Percentiles rank a stretch among this genome's conserved stretches.
Evolutionary conservation across 2,329 filamentous ascomycete genomes (phyloP).

Genomic region (Rhynchosporium graminicola): DNA sequence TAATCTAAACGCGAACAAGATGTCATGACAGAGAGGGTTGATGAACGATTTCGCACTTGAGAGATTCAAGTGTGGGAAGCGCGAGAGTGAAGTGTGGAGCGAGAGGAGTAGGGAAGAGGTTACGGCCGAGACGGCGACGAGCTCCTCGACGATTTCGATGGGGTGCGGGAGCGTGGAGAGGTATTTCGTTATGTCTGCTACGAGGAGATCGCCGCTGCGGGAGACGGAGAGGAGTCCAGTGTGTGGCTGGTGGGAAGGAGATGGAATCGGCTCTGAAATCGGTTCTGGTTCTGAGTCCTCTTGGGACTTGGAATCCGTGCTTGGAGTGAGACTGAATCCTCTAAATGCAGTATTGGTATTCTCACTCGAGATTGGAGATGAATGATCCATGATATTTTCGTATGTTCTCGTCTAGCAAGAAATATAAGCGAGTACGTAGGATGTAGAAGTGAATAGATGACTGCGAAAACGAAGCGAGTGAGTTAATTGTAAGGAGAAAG

Average conservation of each 20-base stretch:
- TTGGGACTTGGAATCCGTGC: neutral
- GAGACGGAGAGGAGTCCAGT: constrained; percentile 12
- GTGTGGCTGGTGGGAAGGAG: neutral
- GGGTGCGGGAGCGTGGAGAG: constrained; percentile 28
- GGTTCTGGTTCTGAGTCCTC: neutral
- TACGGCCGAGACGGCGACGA: constrained; percentile 23
- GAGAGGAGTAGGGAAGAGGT: constrained; percentile 19
- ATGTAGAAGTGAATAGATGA: neutral
- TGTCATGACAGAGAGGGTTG: constrained; percentile 23
- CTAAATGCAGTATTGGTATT: neutral
- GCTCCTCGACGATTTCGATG: constrained; percentile 26
- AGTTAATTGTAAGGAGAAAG: neutral
- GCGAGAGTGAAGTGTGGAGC: constrained; percentile 15
- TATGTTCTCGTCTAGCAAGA: constrained; percentile 8
- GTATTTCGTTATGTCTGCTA: constrained; percentile 23
- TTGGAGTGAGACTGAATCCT: neutral
- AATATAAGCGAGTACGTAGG: neutral
- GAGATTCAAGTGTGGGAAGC: constrained; percentile 16
- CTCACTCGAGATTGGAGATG: neutral
- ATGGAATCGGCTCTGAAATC: constrained; percentile 1
- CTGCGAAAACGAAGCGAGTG: neutral
- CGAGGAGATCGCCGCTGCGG: constrained; percentile 10
- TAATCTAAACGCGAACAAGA: constrained; percentile 18
- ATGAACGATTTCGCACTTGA: constrained; percentile 16
- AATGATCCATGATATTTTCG: constrained; percentile 1